phyloP scores from a whole-genome alignment of 2,329 filamentous ascomycete genomes.

The Uncinocarpus reesii region DNA sequence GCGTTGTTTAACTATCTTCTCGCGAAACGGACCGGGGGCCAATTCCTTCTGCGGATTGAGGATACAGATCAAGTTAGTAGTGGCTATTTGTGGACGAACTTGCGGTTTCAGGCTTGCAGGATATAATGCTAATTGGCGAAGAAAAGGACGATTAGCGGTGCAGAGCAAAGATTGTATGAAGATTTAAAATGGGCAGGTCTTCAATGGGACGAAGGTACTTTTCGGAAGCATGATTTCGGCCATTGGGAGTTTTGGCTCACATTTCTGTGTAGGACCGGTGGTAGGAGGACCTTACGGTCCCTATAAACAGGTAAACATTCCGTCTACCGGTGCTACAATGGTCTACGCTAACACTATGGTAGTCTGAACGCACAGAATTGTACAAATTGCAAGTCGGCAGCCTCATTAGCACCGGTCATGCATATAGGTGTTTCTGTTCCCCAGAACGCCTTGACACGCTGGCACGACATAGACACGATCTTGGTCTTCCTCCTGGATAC shows the following conservation, averaged over 20 bases:
- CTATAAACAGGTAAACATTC: slow-evolving; percentile 59
- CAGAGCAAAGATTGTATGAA: slow-evolving; percentile 64
- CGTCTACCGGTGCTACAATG: neutral
- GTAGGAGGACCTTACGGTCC: slow-evolving; percentile 72
- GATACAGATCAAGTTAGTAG: slow-evolving; percentile 76
- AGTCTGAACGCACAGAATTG: slow-evolving; percentile 67
- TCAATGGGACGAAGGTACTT: slow-evolving; percentile 77
- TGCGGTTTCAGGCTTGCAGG: no score
- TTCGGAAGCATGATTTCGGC: neutral
- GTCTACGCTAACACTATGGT: slow-evolving; percentile 15
- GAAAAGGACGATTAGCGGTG: slow-evolving; percentile 71
- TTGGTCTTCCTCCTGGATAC: slow-evolving; percentile 51
- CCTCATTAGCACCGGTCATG: slow-evolving; percentile 60
- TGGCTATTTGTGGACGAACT: neutral
- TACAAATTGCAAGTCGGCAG: slow-evolving; percentile 62
- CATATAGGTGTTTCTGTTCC: slow-evolving; percentile 90
- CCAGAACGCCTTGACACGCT: slow-evolving; percentile 58
- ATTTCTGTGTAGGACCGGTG: slow-evolving; percentile 52
- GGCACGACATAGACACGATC: slow-evolving; percentile 51
- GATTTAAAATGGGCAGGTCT: slow-evolving; percentile 85
- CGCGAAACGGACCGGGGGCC: slow-evolving; percentile 75
- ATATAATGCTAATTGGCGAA: slow-evolving; percentile 35
- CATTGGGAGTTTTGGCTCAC: slow-evolving; percentile 9
- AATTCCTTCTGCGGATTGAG: slow-evolving; percentile 85
- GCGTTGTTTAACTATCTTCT: slow-evolving; percentile 92